Evolutionary conservation across 148 eudicot species (phyloP).

Genomic region (Fagopyrum tataricum): DNA sequence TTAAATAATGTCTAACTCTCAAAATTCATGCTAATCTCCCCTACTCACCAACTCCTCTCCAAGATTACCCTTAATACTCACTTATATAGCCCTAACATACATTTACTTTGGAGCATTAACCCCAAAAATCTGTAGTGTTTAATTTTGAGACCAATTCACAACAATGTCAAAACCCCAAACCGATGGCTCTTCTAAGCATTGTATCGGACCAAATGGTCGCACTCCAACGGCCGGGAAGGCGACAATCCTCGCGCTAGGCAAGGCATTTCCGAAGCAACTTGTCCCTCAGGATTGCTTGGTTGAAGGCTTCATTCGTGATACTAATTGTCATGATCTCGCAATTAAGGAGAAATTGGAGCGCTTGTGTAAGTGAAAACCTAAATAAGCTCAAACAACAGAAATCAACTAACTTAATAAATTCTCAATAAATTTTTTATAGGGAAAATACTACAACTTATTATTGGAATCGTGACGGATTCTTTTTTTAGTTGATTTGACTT

Average conservation of each 20-base stretch:
- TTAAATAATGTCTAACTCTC: constrained; percentile 9
- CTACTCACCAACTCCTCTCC: constrained; percentile 43
- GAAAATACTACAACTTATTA: too few species aligned
- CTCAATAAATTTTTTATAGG: too few species aligned
- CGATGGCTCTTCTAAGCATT: constrained; percentile 26
- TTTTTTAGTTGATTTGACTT: not conserved
- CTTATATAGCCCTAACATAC: constrained; percentile 26
- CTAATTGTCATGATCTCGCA: constrained; percentile 54
- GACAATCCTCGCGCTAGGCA: constrained; percentile 61
- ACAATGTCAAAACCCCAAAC: constrained; percentile 36
- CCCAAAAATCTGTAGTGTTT: constrained; percentile 11
- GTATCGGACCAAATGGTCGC: constrained; percentile 20
- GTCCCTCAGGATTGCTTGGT: constrained; percentile 73
- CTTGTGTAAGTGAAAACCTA: constrained; percentile 43
- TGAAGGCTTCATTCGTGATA: constrained; percentile 72
- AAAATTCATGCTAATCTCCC: constrained; percentile 41
- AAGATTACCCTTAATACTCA: constrained; percentile 21
- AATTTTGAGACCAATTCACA: constrained; percentile 1
- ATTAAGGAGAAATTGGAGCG: constrained; percentile 81
- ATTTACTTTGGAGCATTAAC: constrained; percentile 7
- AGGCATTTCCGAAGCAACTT: constrained; percentile 82
- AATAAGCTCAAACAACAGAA: not conserved
- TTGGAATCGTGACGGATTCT: too few species aligned
- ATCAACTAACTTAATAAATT: too few species aligned
- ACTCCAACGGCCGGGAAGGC: constrained; percentile 68